These are phyloP conservation scores for Thalassiosira livingstoniorum DNA, from an alignment of 352 stramenopile genomes.

Conservation along the genomic window DNA sequence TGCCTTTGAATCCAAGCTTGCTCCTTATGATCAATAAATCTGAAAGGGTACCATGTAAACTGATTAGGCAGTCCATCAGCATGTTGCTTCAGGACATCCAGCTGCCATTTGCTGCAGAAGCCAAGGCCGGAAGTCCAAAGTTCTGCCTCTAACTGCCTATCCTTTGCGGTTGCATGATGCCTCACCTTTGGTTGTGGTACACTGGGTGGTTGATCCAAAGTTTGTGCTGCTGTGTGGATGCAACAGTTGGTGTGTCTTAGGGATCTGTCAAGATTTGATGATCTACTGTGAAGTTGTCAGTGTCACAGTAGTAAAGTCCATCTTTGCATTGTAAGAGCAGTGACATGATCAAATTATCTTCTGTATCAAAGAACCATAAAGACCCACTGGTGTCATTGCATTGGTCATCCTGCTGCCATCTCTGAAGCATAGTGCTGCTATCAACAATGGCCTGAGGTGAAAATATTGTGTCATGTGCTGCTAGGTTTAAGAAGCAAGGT, in stretches of 20 bases:
- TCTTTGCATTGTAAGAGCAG: neutral
- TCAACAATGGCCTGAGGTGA: neutral
- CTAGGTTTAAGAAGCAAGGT: neutral
- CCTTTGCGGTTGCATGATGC: neutral
- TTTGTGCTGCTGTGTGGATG: too few species aligned
- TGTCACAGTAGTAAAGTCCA: neutral
- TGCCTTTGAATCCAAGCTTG: conserved; percentile 14
- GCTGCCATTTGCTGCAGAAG: neutral
- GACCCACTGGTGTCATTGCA: neutral
- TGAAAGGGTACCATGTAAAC: neutral
- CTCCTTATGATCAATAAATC: conserved; percentile 1
- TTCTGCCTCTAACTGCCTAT: neutral
- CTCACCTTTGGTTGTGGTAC: neutral
- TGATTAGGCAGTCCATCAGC: neutral
- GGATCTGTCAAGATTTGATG: too few species aligned
- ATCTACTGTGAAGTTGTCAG: neutral
- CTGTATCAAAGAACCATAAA: neutral
- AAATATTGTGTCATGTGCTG: neutral
- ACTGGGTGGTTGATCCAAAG: neutral
- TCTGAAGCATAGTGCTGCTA: neutral
- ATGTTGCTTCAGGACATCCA: neutral
- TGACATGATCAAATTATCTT: neutral
- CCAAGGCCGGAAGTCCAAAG: neutral
- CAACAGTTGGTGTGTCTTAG: too few species aligned
- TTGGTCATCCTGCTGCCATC: neutral